Percentiles rank a stretch among this genome's conserved stretches.
phyloP scores from a whole-genome alignment of 1,139 yeast species.

The Magnusiomyces tetraspermus region DNA sequence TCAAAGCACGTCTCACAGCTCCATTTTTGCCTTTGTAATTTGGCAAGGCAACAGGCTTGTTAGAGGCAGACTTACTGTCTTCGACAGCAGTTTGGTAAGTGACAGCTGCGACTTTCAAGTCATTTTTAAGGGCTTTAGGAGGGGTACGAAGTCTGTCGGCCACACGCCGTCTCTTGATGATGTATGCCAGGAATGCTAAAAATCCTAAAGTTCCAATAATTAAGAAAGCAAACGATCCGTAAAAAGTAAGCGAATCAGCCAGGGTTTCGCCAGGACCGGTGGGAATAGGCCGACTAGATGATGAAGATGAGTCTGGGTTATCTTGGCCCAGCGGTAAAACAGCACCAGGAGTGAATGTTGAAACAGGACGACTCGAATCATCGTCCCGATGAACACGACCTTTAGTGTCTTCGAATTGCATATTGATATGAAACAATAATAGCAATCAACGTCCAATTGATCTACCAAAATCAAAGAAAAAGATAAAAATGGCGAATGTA shows the following conservation, averaged over 20 bases:
- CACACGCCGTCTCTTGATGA: not conserved
- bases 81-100: not conserved
- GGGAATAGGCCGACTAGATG: not conserved
- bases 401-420: not conserved
- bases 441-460: too few relatives aligned
- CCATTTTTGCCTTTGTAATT: constrained; percentile 28
- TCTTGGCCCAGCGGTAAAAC: not conserved
- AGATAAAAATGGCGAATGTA: too few relatives aligned
- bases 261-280: not conserved
- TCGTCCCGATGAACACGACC: not conserved
- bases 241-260: not conserved
- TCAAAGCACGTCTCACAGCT: constrained; percentile 43
- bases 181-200: not conserved
- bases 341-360: not conserved
- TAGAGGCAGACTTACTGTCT: not conserved
- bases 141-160: constrained; percentile 26
- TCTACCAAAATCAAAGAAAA: too few relatives aligned
- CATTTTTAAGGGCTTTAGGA: constrained; percentile 15
- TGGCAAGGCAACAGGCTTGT: constrained; percentile 14
- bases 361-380: not conserved
- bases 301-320: not conserved
- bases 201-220: constrained; percentile 7
- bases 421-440: too few relatives aligned
- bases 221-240: constrained; percentile 13
- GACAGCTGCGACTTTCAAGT: constrained; percentile 8